phyloP scores from a whole-genome alignment of 768 basidiomycete species.

The Rhodosporidiobolus odoratus region DNA sequence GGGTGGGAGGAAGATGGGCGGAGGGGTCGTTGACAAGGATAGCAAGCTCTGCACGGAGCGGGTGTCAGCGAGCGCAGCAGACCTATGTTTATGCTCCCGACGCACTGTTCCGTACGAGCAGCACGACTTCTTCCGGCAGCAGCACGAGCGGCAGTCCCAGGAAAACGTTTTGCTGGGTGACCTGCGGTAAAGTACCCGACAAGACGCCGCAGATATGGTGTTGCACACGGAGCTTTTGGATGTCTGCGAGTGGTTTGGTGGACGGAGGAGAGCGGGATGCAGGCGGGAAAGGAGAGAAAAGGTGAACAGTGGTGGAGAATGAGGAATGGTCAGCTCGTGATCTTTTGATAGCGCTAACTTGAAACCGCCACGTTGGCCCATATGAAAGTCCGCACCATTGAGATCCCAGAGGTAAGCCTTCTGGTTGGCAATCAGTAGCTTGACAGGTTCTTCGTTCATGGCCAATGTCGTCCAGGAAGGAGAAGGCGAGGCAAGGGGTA shows the following conservation, averaged over 20 bases:
- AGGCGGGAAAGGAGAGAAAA: background rate
- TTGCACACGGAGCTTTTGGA: conserved; percentile 68
- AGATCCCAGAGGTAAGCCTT: conserved; percentile 85
- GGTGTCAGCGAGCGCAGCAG: background rate
- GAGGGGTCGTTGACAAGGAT: conserved; percentile 66
- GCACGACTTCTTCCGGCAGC: conserved; percentile 84
- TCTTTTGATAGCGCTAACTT: too few relatives aligned
- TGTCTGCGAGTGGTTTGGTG: conserved; percentile 54
- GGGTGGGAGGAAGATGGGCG: conserved; percentile 50
- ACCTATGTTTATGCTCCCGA: background rate
- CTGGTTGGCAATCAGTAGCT: conserved; percentile 68
- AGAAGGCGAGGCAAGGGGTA: too few relatives aligned
- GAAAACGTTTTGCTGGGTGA: conserved; percentile 94
- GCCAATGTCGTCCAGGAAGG: background rate
- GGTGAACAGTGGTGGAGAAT: background rate
- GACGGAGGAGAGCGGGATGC: background rate
- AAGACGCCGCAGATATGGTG: conserved; percentile 80
- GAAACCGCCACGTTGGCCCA: too few relatives aligned
- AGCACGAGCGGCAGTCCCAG: conserved; percentile 83
- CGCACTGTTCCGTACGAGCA: conserved; percentile 76
- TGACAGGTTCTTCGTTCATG: conserved; percentile 45
- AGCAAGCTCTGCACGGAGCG: conserved; percentile 58
- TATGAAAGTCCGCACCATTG: conserved; percentile 58
- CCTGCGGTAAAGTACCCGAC: conserved; percentile 83
- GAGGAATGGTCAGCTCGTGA: too few relatives aligned